Base-by-base conservation (phyloP, 2,329 filamentous ascomycete genomes). In the Penicillium sp. region DNA sequence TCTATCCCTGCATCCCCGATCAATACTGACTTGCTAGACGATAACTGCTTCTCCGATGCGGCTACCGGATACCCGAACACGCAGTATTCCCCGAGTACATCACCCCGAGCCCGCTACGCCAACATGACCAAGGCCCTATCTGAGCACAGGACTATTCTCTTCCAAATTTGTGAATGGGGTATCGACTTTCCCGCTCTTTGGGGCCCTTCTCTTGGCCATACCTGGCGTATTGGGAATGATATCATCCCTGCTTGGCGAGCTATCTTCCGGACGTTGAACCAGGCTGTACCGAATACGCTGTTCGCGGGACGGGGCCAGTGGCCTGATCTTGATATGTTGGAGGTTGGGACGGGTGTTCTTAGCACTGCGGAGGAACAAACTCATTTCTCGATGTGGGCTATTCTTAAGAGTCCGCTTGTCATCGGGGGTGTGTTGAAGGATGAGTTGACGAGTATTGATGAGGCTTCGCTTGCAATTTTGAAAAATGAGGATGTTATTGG, bases 141-240 rank as follows among this genome's bases (percentile, higher is more conserved):
- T 0, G 66, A 71, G 0, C 60, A 70, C n/a, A 68, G 73, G 0
- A 63, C 72, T 4, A 73, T 79, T 1, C 60, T 75, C 3, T 79
- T 78, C 50, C 75, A 76, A 31, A 69, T 79, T 7, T 80, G 78
- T 52, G 78, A 80, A 58, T 80, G 78, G 78, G 78, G 77, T 0
- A 66, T 79, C 4, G 77, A 72, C 24, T 69, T 79, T 39, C 68
- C 78, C 0, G 73, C 74, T 0, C 66, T 70, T 4, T 80, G 77
- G 75, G 75, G 76, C 0, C 67, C 75, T 1, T 61, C 62, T 0
- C 65, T 79, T 3, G 75, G 75, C 1, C 74, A 78, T 39, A 70
- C 71, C 0, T 79, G 76, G 72, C 66, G 78, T 37, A 79, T 80
- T 49, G 77, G 75, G 46, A 80, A 80, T 51, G 78, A 80, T 53